Evolutionary conservation across 2,329 filamentous ascomycete genomes (phyloP).

Genomic region (Ophiobolus disseminans): DNA sequence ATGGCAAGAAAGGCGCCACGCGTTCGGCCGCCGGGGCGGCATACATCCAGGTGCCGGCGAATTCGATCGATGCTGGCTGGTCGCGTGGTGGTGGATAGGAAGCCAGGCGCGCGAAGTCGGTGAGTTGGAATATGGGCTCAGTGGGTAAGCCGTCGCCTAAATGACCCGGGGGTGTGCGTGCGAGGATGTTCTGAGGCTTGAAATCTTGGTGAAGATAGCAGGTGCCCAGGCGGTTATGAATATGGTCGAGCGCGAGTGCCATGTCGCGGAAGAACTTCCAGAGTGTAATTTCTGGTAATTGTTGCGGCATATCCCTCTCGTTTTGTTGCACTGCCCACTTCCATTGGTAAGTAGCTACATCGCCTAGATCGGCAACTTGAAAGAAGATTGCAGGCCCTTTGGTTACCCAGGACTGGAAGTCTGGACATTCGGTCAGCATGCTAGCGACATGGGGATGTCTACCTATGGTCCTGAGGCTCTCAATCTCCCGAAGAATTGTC

Average conservation of each 20-base stretch:
- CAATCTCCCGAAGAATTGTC: not conserved
- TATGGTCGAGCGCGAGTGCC: conserved; percentile 24
- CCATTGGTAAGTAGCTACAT: conserved; percentile 12
- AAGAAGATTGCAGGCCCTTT: conserved; percentile 26
- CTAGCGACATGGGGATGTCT: not conserved
- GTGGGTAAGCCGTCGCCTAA: conserved; percentile 8
- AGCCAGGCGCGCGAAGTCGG: conserved; percentile 27
- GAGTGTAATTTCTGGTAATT: conserved; percentile 29
- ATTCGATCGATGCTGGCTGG: not conserved
- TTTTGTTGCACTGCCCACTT: conserved; percentile 7
- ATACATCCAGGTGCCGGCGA: conserved; percentile 33
- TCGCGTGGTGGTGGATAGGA: conserved; percentile 1
- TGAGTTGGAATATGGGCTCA: conserved; percentile 33
- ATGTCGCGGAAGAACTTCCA: conserved; percentile 38
- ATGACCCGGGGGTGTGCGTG: conserved; percentile 48
- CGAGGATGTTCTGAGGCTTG: conserved; percentile 90
- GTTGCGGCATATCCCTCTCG: not conserved
- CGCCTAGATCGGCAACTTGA: conserved; percentile 25
- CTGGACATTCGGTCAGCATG: not conserved
- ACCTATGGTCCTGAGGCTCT: not conserved
- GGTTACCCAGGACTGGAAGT: not conserved
- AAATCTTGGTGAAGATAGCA: conserved; percentile 83
- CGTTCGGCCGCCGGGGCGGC: conserved; percentile 22
- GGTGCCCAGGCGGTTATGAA: conserved; percentile 23
- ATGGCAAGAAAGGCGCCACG: conserved; percentile 11